Conservation (phyloP, 768 basidiomycete species). For the Tephrocybe sp. region DNA sequence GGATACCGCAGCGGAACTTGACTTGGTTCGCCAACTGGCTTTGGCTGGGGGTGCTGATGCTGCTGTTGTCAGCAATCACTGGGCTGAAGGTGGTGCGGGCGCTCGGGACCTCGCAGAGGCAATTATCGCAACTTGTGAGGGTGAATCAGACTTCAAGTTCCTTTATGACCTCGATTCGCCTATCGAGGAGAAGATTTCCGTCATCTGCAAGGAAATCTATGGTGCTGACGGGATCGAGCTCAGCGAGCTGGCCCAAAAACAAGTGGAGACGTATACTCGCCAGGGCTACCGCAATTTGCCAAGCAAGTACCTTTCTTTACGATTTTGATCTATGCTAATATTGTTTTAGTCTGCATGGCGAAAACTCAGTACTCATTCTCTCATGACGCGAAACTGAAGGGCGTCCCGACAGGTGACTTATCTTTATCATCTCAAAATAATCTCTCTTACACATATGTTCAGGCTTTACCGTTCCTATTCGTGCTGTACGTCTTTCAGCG, state of each 20-base stretch:
- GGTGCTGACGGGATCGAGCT: slow-evolving; percentile 90
- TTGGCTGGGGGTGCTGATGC: slow-evolving; percentile 89
- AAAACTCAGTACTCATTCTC: slow-evolving; percentile 99
- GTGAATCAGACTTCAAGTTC: slow-evolving; percentile 85
- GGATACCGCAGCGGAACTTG: slow-evolving; percentile 88
- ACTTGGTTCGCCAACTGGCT: slow-evolving; percentile 77
- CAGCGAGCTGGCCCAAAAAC: slow-evolving; percentile 80
- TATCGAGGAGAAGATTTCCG: slow-evolving; percentile 85
- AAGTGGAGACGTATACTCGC: slow-evolving; percentile 87
- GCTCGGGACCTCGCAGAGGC: slow-evolving; percentile 90
- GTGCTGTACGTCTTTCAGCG: slow-evolving; percentile 83
- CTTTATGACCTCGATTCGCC: slow-evolving; percentile 85
- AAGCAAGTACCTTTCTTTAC: slow-evolving; percentile 41
- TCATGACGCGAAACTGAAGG: slow-evolving; percentile 89
- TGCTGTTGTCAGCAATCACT: slow-evolving; percentile 95
- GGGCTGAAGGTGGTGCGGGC: slow-evolving; percentile 94
- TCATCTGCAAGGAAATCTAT: slow-evolving; percentile 90
- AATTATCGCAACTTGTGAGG: slow-evolving; percentile 85
- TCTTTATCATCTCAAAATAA: not conserved
- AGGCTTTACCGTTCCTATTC: slow-evolving; percentile 94
- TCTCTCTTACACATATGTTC: not conserved
- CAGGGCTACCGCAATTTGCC: slow-evolving; percentile 84
- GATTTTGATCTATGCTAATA: slow-evolving; percentile 5
- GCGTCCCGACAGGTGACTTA: slow-evolving; percentile 72
- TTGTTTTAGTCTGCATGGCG: slow-evolving; percentile 82